Evolutionary conservation across 169 alveolate genomes (phyloP).

Genomic region (Plasmodium gonderi): DNA sequence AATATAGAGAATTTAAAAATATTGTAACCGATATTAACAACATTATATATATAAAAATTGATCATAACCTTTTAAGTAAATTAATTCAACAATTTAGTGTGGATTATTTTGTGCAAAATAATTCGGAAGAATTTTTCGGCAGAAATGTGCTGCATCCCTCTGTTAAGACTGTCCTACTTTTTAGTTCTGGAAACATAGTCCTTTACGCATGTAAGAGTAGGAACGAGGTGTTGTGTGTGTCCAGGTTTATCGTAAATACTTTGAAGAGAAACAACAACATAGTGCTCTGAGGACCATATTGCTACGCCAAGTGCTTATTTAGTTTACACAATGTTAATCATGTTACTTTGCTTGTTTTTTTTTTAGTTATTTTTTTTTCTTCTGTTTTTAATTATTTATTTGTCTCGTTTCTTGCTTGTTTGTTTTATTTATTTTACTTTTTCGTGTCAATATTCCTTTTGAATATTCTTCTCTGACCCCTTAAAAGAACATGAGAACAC

Average conservation of each 20-base stretch:
- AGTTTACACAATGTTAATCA: no score
- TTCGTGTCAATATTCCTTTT: no score
- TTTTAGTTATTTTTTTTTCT: no score
- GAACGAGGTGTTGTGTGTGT: slow-evolving; percentile 26
- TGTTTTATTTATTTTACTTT: no score
- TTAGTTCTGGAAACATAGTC: slow-evolving; percentile 42
- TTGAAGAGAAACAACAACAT: slow-evolving; percentile 41
- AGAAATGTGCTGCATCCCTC: neutral
- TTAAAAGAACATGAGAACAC: no score
- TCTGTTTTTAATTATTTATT: no score
- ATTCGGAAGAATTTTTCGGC: neutral
- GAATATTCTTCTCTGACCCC: no score
- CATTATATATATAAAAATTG: slow-evolving; percentile 59
- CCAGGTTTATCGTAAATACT: slow-evolving; percentile 30
- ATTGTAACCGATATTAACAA: slow-evolving; percentile 58
- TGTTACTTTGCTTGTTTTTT: no score
- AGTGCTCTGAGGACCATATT: neutral
- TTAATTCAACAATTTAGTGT: slow-evolving; percentile 25
- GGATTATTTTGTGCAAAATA: slow-evolving; percentile 13
- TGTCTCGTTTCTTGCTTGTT: no score
- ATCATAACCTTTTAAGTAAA: slow-evolving; percentile 40
- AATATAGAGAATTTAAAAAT: slow-evolving; percentile 58
- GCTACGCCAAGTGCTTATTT: no score
- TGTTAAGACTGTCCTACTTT: slow-evolving; percentile 33
- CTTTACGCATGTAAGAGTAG: slow-evolving; percentile 47